phyloP scores from a whole-genome alignment of 164 flowering plant genomes.

The Tetrastigma voinierianum region DNA sequence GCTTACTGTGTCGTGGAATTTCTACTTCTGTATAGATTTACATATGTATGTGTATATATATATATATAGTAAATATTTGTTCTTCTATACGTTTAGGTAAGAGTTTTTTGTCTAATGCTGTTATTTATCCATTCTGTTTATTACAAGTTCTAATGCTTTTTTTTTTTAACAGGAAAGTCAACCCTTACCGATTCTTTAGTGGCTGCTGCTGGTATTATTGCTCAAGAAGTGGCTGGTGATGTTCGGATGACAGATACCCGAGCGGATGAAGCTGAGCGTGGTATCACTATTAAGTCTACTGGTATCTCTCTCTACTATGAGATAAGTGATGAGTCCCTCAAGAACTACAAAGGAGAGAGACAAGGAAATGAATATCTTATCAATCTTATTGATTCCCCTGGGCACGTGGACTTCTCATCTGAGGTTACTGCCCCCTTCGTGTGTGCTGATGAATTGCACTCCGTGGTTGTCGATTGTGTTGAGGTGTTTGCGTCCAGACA shows the following conservation, averaged over 20 bases:
- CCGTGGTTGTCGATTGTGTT: slow-evolving; percentile 52
- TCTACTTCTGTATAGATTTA: too few species aligned
- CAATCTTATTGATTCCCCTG: slow-evolving; percentile 61
- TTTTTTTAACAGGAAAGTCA: slow-evolving; percentile 42
- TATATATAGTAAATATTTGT: too few species aligned
- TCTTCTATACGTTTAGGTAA: too few species aligned
- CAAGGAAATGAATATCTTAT: slow-evolving; percentile 54
- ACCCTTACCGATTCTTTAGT: slow-evolving; percentile 62
- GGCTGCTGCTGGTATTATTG: slow-evolving; percentile 59
- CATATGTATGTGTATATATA: too few species aligned
- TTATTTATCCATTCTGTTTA: too few species aligned
- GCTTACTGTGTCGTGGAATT: too few species aligned
- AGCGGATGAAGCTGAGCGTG: slow-evolving; percentile 64
- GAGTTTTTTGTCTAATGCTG: too few species aligned
- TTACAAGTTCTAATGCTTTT: too few species aligned
- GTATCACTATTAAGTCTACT: slow-evolving; percentile 59
- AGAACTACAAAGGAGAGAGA: slow-evolving; percentile 40
- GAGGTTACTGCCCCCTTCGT: slow-evolving; percentile 58
- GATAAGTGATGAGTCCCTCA: slow-evolving; percentile 43
- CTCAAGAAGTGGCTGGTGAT: slow-evolving; percentile 63
- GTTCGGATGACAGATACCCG: slow-evolving; percentile 68
- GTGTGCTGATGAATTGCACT: slow-evolving; percentile 62
- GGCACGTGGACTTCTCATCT: slow-evolving; percentile 58
- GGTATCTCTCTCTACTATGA: slow-evolving; percentile 60
- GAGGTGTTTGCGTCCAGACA: slow-evolving; percentile 60